These are phyloP conservation scores for Penicillium sp. DNA, from an alignment of 2,329 filamentous ascomycete species.

Conservation along the genomic window DNA sequence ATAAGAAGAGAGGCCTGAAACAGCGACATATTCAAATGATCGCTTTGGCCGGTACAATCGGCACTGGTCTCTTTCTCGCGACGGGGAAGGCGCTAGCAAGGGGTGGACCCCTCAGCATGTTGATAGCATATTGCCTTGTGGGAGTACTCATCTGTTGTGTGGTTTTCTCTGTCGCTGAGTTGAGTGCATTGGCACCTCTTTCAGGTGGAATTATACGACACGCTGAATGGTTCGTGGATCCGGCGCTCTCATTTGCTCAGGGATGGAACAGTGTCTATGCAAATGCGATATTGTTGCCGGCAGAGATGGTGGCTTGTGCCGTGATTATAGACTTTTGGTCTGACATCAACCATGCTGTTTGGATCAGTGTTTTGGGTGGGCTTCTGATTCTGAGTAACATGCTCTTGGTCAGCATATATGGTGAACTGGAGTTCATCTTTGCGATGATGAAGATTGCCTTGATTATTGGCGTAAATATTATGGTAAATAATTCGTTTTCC, in stretches of 20 bases:
- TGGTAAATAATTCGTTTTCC: constrained; percentile 41
- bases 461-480: constrained; percentile 62
- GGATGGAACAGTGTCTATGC: constrained; percentile 6
- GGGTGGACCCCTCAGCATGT: constrained; percentile 30
- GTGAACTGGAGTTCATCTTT: constrained; percentile 58
- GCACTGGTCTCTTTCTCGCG: constrained; percentile 36
- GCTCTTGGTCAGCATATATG: constrained; percentile 34
- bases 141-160: constrained; percentile 37
- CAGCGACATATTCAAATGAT: constrained; percentile 37
- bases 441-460: constrained; percentile 59
- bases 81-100: constrained; percentile 30
- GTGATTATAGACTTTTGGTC: constrained; percentile 8
- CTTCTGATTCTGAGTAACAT: neutral
- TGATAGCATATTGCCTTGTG: constrained; percentile 38
- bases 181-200: constrained; percentile 3
- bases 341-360: neutral
- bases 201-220: constrained; percentile 3
- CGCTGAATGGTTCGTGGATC: constrained; percentile 5
- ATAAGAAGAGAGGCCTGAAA: constrained; percentile 22
- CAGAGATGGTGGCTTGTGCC: constrained; percentile 5
- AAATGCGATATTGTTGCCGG: neutral
- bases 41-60: constrained; percentile 36
- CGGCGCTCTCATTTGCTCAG: constrained; percentile 1
- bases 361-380: neutral
- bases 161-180: constrained; percentile 20